Percentiles rank a stretch among this genome's conserved stretches.
Conservation (phyloP, 495 filamentous ascomycete species). For the Talaromyces nanjingensis region DNA sequence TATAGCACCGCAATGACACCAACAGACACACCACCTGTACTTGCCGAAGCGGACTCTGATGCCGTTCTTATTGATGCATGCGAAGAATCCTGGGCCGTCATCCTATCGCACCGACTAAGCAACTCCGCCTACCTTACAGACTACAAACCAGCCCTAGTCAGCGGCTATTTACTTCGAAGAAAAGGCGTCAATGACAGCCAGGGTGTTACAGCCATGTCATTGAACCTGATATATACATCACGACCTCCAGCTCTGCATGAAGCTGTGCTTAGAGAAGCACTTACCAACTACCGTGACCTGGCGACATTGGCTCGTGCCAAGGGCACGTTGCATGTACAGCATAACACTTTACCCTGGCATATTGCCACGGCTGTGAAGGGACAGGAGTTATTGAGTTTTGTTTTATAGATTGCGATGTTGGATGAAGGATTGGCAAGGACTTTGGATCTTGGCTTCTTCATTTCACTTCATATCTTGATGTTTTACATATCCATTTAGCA, state of each 20-base stretch:
- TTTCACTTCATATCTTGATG: not conserved
- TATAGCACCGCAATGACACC: constrained; percentile 44
- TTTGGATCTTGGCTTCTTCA: not conserved
- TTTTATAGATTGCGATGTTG: constrained; percentile 22
- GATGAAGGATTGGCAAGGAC: not conserved
- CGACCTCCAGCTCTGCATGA: constrained; percentile 44
- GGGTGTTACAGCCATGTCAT: constrained; percentile 53
- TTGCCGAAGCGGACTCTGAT: constrained; percentile 59
- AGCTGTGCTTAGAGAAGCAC: constrained; percentile 58
- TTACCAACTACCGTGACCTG: constrained; percentile 71
- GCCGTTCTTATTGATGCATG: constrained; percentile 66
- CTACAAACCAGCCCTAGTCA: constrained; percentile 56
- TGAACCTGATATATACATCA: constrained; percentile 57
- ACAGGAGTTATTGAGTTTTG: constrained; percentile 39
- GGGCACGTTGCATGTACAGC: constrained; percentile 55
- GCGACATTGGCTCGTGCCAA: constrained; percentile 63
- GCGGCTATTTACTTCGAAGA: constrained; percentile 73
- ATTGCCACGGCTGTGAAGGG: constrained; percentile 70
- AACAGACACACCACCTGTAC: constrained; percentile 30
- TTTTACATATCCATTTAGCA: not conserved
- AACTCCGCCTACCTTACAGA: constrained; percentile 57
- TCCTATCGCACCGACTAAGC: constrained; percentile 65
- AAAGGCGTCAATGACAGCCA: constrained; percentile 55
- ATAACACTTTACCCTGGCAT: constrained; percentile 75
- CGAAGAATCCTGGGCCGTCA: constrained; percentile 76